Evolutionary conservation across 1,284 basidiomycete species (phyloP).

Genomic region (Naganishia albida): DNA sequence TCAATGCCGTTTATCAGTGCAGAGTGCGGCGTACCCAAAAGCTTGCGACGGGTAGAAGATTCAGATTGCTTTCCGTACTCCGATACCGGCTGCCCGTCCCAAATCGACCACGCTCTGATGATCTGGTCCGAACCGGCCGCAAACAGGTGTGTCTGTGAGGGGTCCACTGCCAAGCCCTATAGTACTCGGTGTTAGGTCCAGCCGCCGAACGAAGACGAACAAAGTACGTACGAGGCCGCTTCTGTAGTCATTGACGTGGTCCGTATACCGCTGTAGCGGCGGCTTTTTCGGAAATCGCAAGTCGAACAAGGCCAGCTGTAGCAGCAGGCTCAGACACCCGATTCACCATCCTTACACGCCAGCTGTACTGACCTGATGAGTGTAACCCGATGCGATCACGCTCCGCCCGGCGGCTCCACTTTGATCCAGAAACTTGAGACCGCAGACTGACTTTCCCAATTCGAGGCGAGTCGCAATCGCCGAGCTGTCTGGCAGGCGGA

Average conservation of each 20-base stretch:
- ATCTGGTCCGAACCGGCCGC: slow-evolving; percentile 27
- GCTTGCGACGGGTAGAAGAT: not conserved
- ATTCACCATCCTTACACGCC: not conserved
- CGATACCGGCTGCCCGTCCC: slow-evolving; percentile 8
- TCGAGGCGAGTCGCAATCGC: not conserved
- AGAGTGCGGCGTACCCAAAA: not conserved
- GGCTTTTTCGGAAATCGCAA: slow-evolving; percentile 18
- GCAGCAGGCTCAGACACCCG: not conserved
- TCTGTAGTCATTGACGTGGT: slow-evolving; percentile 28
- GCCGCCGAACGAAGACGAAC: not conserved
- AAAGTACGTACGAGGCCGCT: slow-evolving; percentile 24
- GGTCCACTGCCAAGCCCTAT: slow-evolving; percentile 23
- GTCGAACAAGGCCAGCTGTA: slow-evolving; percentile 31
- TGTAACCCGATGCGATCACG: slow-evolving; percentile 20
- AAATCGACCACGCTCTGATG: slow-evolving; percentile 26
- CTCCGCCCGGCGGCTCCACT: slow-evolving; percentile 9
- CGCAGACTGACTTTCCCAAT: slow-evolving; percentile 17
- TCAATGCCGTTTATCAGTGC: slow-evolving; percentile 15
- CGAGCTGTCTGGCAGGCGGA: slow-evolving; percentile 16
- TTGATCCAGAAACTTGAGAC: slow-evolving; percentile 12
- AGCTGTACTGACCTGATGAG: slow-evolving; percentile 16
- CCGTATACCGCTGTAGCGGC: slow-evolving; percentile 22
- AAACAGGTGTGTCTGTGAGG: slow-evolving; percentile 21
- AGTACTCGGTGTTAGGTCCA: not conserved
- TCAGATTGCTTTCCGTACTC: not conserved